Base-by-base conservation (phyloP, 495 filamentous ascomycete species). In the Xylaria venustula region DNA sequence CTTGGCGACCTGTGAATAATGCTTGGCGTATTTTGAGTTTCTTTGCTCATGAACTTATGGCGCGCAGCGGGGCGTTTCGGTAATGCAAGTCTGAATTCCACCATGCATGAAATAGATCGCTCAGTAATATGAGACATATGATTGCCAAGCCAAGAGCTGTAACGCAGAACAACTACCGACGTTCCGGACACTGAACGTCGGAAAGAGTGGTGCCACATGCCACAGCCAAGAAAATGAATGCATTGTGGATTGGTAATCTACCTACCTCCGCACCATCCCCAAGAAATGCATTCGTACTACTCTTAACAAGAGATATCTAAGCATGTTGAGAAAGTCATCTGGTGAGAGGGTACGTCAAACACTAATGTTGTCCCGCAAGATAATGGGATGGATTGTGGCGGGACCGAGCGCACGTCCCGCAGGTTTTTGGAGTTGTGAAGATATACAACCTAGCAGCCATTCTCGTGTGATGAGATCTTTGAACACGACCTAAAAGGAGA, bases 361-460 rank as follows among this genome's bases (percentile, higher is more conserved):
- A 44, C 5, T 32, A 2, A 30, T 32, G 11, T 25, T 44, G 22
- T 40, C 53, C 53, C 53, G 53, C 53, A 55, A 32, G n/a, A 54
- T 54, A 12, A 41, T 41, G 6, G 19, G 34, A 22, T 55, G 8
- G 25, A 22, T 44, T 55, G 53, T 34, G 53, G 53, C 53, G 53
- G 53, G 53, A 55, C 53, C 52, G 14, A 54, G 53, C 9, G n/a
- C 17, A n/a, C 25, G 37, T 34, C 53, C 53, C 53, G 53, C 53
- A 55, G 40, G 17, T 30, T 55, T 30, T 32, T 20, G 26, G 20
- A 15, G 25, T 44, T 4, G 37, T 15, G 3, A 50, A 49, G 11
- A 19, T 49, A 20, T 45, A 42, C n/a, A n/a, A n/a, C n/a, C n/a
- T 34, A 57, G 54, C 7, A 17, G 41, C 28, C 20, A 53, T 26